Percentiles rank a stretch among this genome's conserved stretches.
Evolutionary conservation across 306 rosid species (phyloP).

Genomic region (Hylodesmum podocarpum): DNA sequence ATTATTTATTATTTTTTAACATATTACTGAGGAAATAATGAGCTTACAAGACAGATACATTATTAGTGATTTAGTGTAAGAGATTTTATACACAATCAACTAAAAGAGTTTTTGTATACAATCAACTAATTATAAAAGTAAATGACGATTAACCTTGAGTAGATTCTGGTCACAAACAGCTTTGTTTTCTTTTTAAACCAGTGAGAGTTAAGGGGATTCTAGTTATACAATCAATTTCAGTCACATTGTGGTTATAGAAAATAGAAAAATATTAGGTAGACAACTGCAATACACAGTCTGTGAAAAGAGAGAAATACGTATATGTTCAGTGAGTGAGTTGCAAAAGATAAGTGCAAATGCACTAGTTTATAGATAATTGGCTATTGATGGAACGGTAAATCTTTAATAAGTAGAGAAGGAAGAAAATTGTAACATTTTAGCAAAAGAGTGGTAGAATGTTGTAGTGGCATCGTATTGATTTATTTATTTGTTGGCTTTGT

Average conservation of each 20-base stretch:
- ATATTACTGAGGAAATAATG: not conserved
- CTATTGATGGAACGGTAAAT: not conserved
- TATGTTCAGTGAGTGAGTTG: no score
- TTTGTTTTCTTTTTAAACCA: not conserved
- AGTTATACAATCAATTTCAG: not conserved
- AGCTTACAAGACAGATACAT: no score
- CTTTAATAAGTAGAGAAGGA: not conserved
- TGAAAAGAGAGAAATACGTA: no score
- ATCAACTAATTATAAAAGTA: no score
- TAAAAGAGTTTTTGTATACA: no score
- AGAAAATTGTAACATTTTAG: not conserved
- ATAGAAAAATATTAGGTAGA: no score
- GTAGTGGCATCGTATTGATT: not conserved
- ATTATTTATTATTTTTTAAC: not conserved
- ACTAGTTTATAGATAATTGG: not conserved
- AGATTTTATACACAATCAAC: no score
- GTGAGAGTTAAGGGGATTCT: not conserved
- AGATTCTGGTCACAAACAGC: not conserved
- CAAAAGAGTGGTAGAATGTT: not conserved
- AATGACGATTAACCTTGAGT: no score
- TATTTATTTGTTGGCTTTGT: slow-evolving; percentile 29
- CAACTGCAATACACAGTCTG: no score
- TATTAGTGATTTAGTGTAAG: no score
- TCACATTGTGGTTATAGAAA: not conserved
- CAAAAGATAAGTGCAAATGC: no score